Evolutionary conservation across 331 rosid species (phyloP).

Genomic region (Ulmus americana): DNA sequence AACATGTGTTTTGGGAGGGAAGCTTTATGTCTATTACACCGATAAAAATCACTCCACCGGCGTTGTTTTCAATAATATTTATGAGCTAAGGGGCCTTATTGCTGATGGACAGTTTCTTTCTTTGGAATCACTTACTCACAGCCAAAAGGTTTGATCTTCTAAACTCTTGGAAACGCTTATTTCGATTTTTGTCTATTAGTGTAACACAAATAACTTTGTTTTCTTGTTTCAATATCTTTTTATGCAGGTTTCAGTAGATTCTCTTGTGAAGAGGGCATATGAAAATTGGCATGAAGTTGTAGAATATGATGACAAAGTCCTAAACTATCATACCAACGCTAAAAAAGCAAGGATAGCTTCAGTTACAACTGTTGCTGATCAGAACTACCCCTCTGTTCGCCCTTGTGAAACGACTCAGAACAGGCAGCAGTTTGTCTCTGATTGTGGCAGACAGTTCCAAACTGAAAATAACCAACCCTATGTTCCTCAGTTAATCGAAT

Average conservation of each 20-base stretch:
- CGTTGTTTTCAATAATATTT: conserved; percentile 70
- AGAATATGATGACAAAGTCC: conserved; percentile 49
- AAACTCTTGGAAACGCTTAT: background rate
- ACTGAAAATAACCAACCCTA: conserved; percentile 29
- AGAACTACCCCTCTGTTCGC: conserved; percentile 34
- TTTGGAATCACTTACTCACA: conserved; percentile 59
- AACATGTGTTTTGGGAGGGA: conserved; percentile 73
- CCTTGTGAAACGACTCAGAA: conserved; percentile 35
- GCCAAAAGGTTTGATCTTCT: conserved; percentile 55
- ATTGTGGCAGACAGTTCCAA: conserved; percentile 34
- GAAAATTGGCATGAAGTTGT: conserved; percentile 37
- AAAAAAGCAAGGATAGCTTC: conserved; percentile 32
- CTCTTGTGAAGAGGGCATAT: conserved; percentile 43
- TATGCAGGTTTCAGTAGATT: conserved; percentile 69
- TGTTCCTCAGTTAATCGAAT: conserved; percentile 33
- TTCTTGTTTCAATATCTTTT: background rate
- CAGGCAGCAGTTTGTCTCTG: conserved; percentile 37
- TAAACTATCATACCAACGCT: conserved; percentile 30
- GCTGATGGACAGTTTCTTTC: conserved; percentile 62
- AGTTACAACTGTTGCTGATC: conserved; percentile 30
- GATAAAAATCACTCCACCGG: conserved; percentile 47
- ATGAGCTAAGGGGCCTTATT: conserved; percentile 70
- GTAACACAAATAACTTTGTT: too few relatives aligned
- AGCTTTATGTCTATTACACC: conserved; percentile 67
- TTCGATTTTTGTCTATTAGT: background rate